These are phyloP conservation scores for Tulasnella sp. DNA, from an alignment of 768 basidiomycete species.

Conservation along the genomic window DNA sequence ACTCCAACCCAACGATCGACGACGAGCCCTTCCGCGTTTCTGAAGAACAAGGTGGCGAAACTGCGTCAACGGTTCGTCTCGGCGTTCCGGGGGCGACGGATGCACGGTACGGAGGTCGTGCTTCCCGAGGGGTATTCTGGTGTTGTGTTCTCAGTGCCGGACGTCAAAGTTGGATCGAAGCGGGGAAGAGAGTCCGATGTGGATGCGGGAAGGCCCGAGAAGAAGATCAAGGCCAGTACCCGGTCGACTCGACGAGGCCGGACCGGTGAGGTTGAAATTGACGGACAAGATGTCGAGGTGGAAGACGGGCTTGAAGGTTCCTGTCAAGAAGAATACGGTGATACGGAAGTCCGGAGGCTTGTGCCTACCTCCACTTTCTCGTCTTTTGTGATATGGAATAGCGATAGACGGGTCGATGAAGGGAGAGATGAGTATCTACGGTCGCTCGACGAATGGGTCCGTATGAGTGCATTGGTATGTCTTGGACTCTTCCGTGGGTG, in stretches of 20 bases:
- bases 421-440: constrained; percentile 60
- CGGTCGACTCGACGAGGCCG: constrained; percentile 22
- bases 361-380: constrained; percentile 43
- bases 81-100: constrained; percentile 60
- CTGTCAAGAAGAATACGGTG: constrained; percentile 16
- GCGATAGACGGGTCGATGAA: constrained; percentile 58
- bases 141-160: constrained; percentile 36
- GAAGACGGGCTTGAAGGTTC: constrained; percentile 23
- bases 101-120: constrained; percentile 51
- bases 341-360: constrained; percentile 25
- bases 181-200: constrained; percentile 7
- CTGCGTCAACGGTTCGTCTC: constrained; percentile 33
- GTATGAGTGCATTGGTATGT: constrained; percentile 47
- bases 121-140: constrained; percentile 60
- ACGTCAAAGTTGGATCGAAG: constrained; percentile 16
- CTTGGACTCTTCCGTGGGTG: background rate
- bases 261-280: constrained; percentile 24
- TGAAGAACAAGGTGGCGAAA: background rate
- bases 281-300: constrained; percentile 25
- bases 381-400: constrained; percentile 62
- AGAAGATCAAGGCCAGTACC: constrained; percentile 12
- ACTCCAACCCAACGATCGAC: background rate
- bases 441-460: constrained; percentile 58
- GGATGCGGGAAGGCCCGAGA: constrained; percentile 17
- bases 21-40: background rate